Percentiles rank a stretch among this genome's conserved stretches.
phyloP scores from a whole-genome alignment of 1,284 basidiomycete species.

The Gomphus sp. region DNA sequence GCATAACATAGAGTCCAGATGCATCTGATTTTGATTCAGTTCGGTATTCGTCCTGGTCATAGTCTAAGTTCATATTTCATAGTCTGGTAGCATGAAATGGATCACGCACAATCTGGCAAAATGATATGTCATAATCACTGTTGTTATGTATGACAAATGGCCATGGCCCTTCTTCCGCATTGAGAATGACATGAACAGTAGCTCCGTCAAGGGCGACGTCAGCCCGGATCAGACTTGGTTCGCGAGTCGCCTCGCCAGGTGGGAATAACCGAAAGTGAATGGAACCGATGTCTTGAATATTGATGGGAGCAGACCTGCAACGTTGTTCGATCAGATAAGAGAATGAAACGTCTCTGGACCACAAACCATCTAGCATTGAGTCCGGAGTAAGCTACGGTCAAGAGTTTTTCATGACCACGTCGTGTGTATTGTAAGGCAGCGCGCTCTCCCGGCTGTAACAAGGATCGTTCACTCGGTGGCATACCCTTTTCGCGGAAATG shows the following conservation, averaged over 20 bases:
- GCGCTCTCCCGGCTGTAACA: conserved; percentile 59
- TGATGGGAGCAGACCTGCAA: conserved; percentile 84
- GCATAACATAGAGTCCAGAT: conserved; percentile 25
- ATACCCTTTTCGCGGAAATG: conserved; percentile 83
- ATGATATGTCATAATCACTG: conserved; percentile 62
- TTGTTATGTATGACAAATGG: conserved; percentile 90
- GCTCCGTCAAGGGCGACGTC: conserved; percentile 84
- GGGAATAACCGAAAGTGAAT: conserved; percentile 67
- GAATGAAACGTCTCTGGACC: conserved; percentile 1
- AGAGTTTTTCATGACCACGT: conserved; percentile 55
- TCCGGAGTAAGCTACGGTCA: conserved; percentile 82
- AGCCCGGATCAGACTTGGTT: conserved; percentile 60
- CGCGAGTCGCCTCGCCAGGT: conserved; percentile 24
- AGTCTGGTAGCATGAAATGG: background rate
- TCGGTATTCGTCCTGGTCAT: conserved; percentile 40
- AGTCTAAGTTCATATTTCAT: background rate
- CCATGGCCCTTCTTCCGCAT: conserved; percentile 67
- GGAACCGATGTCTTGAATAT: conserved; percentile 84
- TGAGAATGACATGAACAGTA: conserved; percentile 81
- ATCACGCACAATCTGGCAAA: conserved; percentile 66
- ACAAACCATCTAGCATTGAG: conserved; percentile 78
- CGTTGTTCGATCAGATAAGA: conserved; percentile 8
- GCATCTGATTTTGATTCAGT: conserved; percentile 25
- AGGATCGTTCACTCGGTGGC: conserved; percentile 39
- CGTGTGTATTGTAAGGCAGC: conserved; percentile 66